These are phyloP conservation scores for Hansenula lynferdii DNA, from an alignment of 1,139 yeast genomes.

Conservation along the genomic window DNA sequence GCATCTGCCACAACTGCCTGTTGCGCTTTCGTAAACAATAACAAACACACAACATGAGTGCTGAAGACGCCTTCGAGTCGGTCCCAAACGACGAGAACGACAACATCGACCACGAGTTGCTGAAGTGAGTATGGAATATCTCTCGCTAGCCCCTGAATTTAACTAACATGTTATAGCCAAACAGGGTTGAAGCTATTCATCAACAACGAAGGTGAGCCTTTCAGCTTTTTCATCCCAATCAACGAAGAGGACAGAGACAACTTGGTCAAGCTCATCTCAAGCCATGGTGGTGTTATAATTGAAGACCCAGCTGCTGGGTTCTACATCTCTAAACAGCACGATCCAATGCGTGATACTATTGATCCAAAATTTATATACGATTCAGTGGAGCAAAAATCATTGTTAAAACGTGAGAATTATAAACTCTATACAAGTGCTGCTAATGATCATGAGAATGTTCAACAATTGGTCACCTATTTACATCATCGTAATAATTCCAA, in stretches of 20 bases:
- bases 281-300: slow-evolving; percentile 21
- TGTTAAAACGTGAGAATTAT: slow-evolving; percentile 14
- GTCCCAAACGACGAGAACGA: not conserved
- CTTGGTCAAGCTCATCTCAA: slow-evolving; percentile 9
- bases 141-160: not conserved
- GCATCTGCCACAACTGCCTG: too few species aligned
- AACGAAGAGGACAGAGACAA: slow-evolving; percentile 17
- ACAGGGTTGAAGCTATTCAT: slow-evolving; percentile 2
- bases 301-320: slow-evolving; percentile 10
- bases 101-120: slow-evolving; percentile 1
- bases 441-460: slow-evolving; percentile 4
- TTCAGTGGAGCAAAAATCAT: slow-evolving; percentile 15
- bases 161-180: not conserved
- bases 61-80: too few species aligned
- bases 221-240: slow-evolving; percentile 18
- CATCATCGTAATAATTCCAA: slow-evolving; percentile 1
- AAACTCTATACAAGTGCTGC: slow-evolving; percentile 5
- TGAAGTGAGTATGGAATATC: not conserved
- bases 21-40: too few species aligned
- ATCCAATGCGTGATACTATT: slow-evolving; percentile 12
- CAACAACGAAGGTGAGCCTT: slow-evolving; percentile 6
- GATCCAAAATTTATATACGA: slow-evolving; percentile 24
- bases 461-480: slow-evolving; percentile 1
- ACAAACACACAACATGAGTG: too few species aligned
- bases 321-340: slow-evolving; percentile 16